A percentile compares a stretch with the other conserved stretches of the same genome.
phyloP scores from a whole-genome alignment of 345 rosid genomes.

The Geranium rotundifolium region DNA sequence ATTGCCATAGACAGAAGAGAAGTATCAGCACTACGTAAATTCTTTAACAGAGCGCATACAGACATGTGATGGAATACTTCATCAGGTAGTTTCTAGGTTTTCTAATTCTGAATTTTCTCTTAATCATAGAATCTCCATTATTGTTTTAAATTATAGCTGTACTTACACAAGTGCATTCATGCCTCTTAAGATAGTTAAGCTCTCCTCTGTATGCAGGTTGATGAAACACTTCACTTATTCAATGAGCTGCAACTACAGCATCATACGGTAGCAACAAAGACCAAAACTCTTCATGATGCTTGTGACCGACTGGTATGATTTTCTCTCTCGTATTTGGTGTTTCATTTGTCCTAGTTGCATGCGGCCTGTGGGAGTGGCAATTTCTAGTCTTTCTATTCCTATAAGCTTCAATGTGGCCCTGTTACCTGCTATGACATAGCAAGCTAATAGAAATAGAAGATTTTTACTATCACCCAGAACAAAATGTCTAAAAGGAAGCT shows the following conservation, averaged over 20 bases:
- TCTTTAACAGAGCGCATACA: constrained; percentile 70
- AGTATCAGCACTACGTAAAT: constrained; percentile 80
- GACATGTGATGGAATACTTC: constrained; percentile 83
- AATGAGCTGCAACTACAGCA: constrained; percentile 79
- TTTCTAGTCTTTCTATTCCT: not conserved
- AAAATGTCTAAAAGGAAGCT: not conserved
- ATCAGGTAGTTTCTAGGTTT: constrained; percentile 28
- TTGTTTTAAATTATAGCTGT: too few relatives aligned
- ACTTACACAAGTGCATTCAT: not conserved
- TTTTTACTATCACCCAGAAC: not conserved
- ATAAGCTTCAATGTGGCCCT: not conserved
- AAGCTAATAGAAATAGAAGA: not conserved
- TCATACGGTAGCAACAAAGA: constrained; percentile 89
- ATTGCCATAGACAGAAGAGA: constrained; percentile 72
- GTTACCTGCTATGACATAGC: not conserved
- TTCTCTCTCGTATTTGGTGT: constrained; percentile 3
- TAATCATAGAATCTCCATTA: not conserved
- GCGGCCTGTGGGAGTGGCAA: not conserved
- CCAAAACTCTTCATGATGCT: constrained; percentile 98
- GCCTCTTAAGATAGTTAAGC: not conserved
- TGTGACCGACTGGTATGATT: constrained; percentile 75
- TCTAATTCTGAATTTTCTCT: not conserved
- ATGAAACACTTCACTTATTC: constrained; percentile 81
- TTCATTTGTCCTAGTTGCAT: not conserved
- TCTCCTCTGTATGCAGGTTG: constrained; percentile 43